A percentile compares a stretch with the other conserved stretches of the same genome.
These are phyloP conservation scores for Glebionis coronaria DNA, from an alignment of 129 eudicot genomes.

Conservation along the genomic window DNA sequence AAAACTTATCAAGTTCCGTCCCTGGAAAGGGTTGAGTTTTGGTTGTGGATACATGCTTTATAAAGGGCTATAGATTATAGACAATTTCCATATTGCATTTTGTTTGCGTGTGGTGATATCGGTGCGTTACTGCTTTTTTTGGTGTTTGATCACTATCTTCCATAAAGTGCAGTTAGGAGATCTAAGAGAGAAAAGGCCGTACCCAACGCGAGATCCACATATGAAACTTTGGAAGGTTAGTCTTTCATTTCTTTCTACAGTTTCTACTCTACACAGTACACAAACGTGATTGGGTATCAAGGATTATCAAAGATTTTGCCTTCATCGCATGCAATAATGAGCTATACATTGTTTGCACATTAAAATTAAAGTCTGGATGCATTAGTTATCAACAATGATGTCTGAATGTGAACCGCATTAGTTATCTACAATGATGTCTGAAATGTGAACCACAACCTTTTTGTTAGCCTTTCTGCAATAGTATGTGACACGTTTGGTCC, in stretches of 20 bases:
- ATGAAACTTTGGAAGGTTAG: background rate
- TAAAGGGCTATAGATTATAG: too few relatives aligned
- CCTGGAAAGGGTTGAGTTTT: too few relatives aligned
- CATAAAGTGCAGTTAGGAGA: background rate
- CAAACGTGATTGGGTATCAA: background rate
- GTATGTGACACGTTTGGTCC: background rate
- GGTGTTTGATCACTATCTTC: background rate
- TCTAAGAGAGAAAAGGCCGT: background rate
- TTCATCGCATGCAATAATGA: background rate
- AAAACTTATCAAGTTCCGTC: too few relatives aligned
- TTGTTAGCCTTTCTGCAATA: background rate
- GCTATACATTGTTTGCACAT: slow-evolving; percentile 1
- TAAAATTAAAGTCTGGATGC: background rate
- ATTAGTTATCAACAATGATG: too few relatives aligned
- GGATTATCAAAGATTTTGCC: background rate
- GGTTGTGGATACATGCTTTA: too few relatives aligned
- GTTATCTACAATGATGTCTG: background rate
- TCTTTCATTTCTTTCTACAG: background rate
- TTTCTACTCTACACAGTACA: background rate
- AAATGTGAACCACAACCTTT: background rate
- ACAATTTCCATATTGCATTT: background rate
- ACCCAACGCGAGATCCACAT: background rate
- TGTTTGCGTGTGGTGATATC: background rate
- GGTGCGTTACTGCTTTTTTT: background rate
- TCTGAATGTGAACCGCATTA: too few relatives aligned